A percentile compares a stretch with the other conserved stretches of the same genome.
phyloP scores from a whole-genome alignment of 2,329 filamentous ascomycete genomes.

The Sarocladium brachiariae region DNA sequence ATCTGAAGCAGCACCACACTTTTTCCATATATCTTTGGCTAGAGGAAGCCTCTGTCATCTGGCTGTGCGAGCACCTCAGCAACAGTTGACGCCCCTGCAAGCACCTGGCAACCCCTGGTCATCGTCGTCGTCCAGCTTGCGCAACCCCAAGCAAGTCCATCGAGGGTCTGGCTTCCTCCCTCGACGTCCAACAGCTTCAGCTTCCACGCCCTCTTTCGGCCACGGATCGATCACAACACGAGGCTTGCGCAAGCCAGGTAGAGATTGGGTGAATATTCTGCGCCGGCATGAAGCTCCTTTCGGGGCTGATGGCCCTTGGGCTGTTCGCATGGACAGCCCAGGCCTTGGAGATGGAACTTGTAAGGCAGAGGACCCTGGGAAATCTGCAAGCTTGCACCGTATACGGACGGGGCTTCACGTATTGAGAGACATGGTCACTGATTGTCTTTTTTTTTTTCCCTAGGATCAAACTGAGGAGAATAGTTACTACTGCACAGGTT shows the following conservation, averaged over 20 bases:
- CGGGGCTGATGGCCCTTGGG: slow-evolving; percentile 43
- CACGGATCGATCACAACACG: background rate
- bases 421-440: background rate
- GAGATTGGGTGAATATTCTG: background rate
- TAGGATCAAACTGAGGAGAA: slow-evolving; percentile 73
- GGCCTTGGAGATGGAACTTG: slow-evolving; percentile 53
- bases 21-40: too few species aligned
- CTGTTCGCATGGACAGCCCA: slow-evolving; percentile 46
- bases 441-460: too few species aligned
- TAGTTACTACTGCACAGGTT: slow-evolving; percentile 70
- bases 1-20: background rate
- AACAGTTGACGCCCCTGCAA: too few species aligned
- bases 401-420: background rate
- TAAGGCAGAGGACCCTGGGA: slow-evolving; percentile 24
- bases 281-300: slow-evolving; percentile 48
- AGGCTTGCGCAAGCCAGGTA: background rate
- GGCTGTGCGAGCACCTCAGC: too few species aligned
- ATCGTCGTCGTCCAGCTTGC: slow-evolving; percentile 2
- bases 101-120: too few species aligned
- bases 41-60: too few species aligned
- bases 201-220: background rate
- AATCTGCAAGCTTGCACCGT: background rate
- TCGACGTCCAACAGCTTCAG: too few species aligned
- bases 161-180: too few species aligned
- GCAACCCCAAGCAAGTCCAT: too few species aligned